Evolutionary conservation across 164 flowering plant species (phyloP), one percentile per base, ranked within the genome.

Genomic region (Magnolia officinalis): DNA sequence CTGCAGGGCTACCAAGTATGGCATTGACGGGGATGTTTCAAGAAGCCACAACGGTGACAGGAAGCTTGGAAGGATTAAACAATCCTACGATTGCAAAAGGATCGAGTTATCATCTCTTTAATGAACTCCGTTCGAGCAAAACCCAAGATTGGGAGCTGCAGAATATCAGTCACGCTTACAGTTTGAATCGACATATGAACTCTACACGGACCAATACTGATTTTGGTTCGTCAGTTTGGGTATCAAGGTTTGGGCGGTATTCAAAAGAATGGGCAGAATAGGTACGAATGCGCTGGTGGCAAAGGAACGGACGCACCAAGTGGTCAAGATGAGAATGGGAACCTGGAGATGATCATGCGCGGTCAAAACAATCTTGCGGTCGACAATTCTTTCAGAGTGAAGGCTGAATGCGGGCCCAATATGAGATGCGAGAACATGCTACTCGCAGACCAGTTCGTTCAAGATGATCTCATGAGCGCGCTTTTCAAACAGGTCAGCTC

Each of bases 381-480:
- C 58, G 87, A 81, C 52, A 80, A 75, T 80, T 55, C 90, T 16
- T 77, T 76, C 29, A 84, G 86, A 70, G 83, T 87, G 13, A 92
- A 92, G 81, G 26, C 85, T 11, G 97, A 91, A 80, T 83, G 81
- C 50, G 63, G 81, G 19, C 69, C 80, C 20, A 86, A 88, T 71
- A 18, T 80, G 63, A 80, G 81, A 81, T 74, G 45, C 63, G 83
- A 82, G 21, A 75, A 72, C 52, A 63, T 64, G n/a, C 69, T 85
- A 21, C 74, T 80, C 49, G 76, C 81, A 8, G 86, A 84, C 65
- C 89, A 85, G 23, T 88, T 75, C 76, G 87, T 86, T 76, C 96
- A 91, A 76, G 99, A 93, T 67, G 97, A 91, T 80, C 89, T 90
- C 71, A 83, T 91, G 90, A 86, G 87, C 85, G 90, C 86, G 14